Percentiles rank a stretch among this genome's conserved stretches.
phyloP scores from a whole-genome alignment of 495 filamentous ascomycete genomes.

The Jackrogersella minutella region DNA sequence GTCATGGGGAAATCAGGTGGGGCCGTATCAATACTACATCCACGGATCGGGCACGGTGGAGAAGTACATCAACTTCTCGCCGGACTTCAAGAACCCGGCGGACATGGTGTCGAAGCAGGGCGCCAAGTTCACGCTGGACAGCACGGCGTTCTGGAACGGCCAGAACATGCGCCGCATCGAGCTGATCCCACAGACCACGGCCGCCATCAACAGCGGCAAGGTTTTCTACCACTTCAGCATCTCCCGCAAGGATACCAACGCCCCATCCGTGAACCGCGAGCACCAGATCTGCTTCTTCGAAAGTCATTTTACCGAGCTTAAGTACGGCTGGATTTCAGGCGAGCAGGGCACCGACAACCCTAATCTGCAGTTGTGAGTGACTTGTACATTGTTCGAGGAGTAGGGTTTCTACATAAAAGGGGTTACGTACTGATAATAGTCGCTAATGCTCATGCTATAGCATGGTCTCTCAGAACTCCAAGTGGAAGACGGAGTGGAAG shows the following conservation, averaged over 20 bases:
- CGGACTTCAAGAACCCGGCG: constrained; percentile 68
- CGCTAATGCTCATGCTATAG: constrained; percentile 18
- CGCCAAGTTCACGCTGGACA: constrained; percentile 69
- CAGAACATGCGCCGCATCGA: constrained; percentile 67
- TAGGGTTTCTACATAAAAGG: no score
- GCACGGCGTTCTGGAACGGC: constrained; percentile 67
- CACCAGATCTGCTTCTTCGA: constrained; percentile 77
- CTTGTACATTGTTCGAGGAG: not conserved
- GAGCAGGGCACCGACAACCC: constrained; percentile 62
- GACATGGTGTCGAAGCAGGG: constrained; percentile 65
- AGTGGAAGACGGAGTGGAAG: constrained; percentile 56
- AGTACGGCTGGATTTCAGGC: constrained; percentile 71
- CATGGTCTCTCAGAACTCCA: constrained; percentile 52
- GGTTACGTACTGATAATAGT: not conserved
- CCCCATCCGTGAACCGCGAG: constrained; percentile 65
- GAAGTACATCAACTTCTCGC: constrained; percentile 64
- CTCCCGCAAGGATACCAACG: constrained; percentile 60
- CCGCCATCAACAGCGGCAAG: constrained; percentile 64
- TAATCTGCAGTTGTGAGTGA: constrained; percentile 51
- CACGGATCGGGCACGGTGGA: constrained; percentile 64
- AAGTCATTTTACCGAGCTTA: constrained; percentile 75
- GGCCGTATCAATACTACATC: constrained; percentile 78
- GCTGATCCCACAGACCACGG: constrained; percentile 70
- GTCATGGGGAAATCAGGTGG: constrained; percentile 72
- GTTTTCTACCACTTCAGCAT: constrained; percentile 74